These are phyloP conservation scores for Termitomyces sp. DNA, from an alignment of 768 basidiomycete species.

Conservation along the genomic window DNA sequence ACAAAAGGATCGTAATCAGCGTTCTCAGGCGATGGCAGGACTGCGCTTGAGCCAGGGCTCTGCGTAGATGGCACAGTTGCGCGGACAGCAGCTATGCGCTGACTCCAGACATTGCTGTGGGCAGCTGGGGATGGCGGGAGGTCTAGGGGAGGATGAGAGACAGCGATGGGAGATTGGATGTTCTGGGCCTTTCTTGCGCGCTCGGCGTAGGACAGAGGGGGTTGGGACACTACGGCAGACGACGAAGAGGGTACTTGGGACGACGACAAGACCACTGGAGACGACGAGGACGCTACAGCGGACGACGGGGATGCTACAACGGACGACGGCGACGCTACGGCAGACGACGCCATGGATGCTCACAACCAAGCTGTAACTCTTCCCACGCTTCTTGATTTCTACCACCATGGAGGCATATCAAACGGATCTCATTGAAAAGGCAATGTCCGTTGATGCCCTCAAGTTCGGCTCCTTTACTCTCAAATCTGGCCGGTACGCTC, in stretches of 20 bases:
- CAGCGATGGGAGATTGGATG: conserved; percentile 19
- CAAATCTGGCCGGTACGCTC: conserved; percentile 86
- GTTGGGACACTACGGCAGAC: background rate
- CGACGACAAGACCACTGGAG: conserved; percentile 15
- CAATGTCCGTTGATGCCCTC: conserved; percentile 67
- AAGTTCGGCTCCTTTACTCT: conserved; percentile 91
- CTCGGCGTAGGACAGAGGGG: conserved; percentile 53
- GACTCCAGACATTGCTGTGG: conserved; percentile 24
- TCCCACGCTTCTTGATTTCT: background rate
- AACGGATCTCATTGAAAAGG: conserved; percentile 59
- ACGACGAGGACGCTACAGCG: conserved; percentile 13
- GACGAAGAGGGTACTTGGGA: background rate
- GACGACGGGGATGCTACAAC: background rate
- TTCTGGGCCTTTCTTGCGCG: conserved; percentile 44
- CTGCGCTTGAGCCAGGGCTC: conserved; percentile 4
- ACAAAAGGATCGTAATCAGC: conserved; percentile 38
- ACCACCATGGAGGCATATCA: conserved; percentile 40
- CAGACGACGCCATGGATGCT: conserved; percentile 1
- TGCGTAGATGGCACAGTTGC: background rate
- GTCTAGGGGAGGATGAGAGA: background rate
- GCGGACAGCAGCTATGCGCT: conserved; percentile 21
- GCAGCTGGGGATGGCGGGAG: background rate
- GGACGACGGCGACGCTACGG: conserved; percentile 17
- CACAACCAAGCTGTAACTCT: background rate
- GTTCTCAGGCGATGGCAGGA: conserved; percentile 2